phyloP scores from a whole-genome alignment of 345 rosid genomes.

The Sonneratia alba region DNA sequence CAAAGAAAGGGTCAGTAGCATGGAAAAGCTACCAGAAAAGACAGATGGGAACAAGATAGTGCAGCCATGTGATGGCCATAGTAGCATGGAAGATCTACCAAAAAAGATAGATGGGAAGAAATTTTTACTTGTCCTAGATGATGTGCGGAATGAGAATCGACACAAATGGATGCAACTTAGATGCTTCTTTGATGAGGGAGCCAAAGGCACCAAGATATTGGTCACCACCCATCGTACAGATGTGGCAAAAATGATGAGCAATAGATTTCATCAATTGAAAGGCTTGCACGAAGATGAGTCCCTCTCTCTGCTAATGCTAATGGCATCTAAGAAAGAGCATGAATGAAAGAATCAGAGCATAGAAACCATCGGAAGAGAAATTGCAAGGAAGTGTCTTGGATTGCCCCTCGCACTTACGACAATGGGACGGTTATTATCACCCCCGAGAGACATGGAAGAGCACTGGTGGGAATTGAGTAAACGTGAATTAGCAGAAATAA shows the following conservation, averaged over 20 bases:
- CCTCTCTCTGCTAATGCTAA: not conserved
- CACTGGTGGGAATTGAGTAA: constrained; percentile 7
- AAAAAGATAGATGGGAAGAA: no score
- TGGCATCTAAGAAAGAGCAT: not conserved
- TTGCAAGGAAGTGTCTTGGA: not conserved
- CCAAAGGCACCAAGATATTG: constrained; percentile 6
- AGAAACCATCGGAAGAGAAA: not conserved
- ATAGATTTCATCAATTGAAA: accelerated
- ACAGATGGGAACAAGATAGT: no score
- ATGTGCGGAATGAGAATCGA: not conserved
- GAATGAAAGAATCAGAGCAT: not conserved
- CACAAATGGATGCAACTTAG: not conserved
- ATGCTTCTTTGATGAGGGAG: not conserved
- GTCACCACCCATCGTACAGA: not conserved
- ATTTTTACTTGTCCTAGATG: no score
- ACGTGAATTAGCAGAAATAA: not conserved
- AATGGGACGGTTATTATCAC: not conserved
- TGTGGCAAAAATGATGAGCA: not conserved
- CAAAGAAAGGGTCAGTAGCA: no score
- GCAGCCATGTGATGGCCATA: no score
- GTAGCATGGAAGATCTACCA: no score
- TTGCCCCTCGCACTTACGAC: not conserved
- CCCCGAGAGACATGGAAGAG: not conserved
- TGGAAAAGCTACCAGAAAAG: no score
- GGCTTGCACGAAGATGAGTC: not conserved